Base-by-base conservation (phyloP, 2,329 filamentous ascomycete species). In the Didymella glomerata region DNA sequence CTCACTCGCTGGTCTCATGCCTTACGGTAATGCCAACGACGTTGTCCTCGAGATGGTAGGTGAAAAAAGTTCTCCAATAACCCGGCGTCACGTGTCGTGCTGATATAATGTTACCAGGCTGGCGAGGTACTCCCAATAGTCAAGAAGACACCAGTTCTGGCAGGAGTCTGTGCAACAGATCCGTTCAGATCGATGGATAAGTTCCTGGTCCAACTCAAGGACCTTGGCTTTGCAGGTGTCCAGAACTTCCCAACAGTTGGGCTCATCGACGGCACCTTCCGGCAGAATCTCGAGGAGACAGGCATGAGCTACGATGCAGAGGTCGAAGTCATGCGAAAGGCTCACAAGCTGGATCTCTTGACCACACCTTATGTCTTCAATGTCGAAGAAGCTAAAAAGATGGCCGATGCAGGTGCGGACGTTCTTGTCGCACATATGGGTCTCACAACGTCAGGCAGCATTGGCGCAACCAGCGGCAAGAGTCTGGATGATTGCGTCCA, bases 181-280 rank as follows among this genome's bases (percentile, higher is more conserved):
- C 89, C 88, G 0, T 90, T 90, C 76, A 82, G 86, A 28, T 80
- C 83, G 56, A 90, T 90, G 72, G 76, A 82, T 2, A 69, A 75
- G 5, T 90, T 91, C 67, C 79, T 91, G 16, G 70, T 73, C 18
- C 82, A 90, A 69, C 78, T 91, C 34, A 83, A 84, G 54, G 81
- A 82, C 1, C 74, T 89, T 16, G 89, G 89, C 0, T 90, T 91
- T 63, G 84, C 85, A 1, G 89, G 89, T 1, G 82, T 91, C 14
- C 89, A 91, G 73, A 91, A 91, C 67, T 91, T 91, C 70, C 89
- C 89, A 1, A 91, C 89, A 0, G 88, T 91, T 1, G 89, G 89
- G 0, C 77, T 91, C 22, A 87, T 91, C 34, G 89, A 91, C 72
- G 88, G 88, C 1, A 81, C 81, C 13, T 91, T 91, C 70, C 82